Evolutionary conservation across 257 asterid species (phyloP).

Genomic region (Jaltomata sinuosa): DNA sequence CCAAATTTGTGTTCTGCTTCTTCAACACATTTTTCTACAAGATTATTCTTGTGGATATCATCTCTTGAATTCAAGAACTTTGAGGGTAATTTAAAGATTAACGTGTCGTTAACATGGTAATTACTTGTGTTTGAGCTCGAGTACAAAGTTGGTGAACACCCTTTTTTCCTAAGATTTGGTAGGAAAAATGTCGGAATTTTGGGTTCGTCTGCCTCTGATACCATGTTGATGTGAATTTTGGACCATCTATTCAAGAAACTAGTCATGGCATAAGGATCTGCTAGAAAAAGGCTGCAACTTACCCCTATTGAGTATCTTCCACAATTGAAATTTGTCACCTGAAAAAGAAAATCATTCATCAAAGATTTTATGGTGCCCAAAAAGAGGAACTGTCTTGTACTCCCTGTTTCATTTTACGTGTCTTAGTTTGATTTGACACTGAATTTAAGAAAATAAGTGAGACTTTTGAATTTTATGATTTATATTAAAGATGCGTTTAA

Average conservation of each 20-base stretch:
- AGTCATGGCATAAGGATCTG: conserved; percentile 44
- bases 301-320: conserved; percentile 69
- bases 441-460: no score
- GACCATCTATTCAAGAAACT: conserved; percentile 48
- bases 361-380: neutral
- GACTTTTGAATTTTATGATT: no score
- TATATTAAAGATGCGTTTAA: no score
- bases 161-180: conserved; percentile 17
- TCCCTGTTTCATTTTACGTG: no score
- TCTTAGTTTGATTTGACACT: no score
- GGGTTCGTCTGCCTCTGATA: conserved; percentile 7
- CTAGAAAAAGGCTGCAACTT: conserved; percentile 53
- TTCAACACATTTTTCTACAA: conserved; percentile 30
- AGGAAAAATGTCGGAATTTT: conserved; percentile 39
- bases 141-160: conserved; percentile 11
- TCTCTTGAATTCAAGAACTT: neutral
- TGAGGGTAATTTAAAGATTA: conserved; percentile 20
- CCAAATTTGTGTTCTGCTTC: conserved; percentile 27
- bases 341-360: neutral
- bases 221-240: conserved; percentile 19
- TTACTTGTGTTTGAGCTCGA: conserved; percentile 12
- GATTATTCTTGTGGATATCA: conserved; percentile 17
- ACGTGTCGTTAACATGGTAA: conserved; percentile 5
- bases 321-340: conserved; percentile 69
- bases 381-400: neutral